phyloP scores from a whole-genome alignment of 2,329 filamentous ascomycete species.

The Trichoderma atrobrunneum region DNA sequence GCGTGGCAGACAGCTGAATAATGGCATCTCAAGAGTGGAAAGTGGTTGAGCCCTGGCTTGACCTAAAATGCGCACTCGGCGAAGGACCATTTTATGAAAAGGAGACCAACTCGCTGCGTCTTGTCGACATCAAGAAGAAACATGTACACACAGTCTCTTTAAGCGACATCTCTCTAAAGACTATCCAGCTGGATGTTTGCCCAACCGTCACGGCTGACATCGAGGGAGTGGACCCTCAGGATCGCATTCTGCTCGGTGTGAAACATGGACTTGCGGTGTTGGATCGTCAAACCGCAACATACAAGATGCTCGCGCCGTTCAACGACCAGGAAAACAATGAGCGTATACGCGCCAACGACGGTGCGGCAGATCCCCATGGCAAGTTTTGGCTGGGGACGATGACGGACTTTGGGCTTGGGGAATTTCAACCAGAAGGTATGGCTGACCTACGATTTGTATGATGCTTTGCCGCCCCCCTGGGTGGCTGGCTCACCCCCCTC shows the following conservation, averaged over 20 bases:
- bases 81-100: constrained; percentile 75
- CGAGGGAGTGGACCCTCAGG: constrained; percentile 55
- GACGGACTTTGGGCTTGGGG: constrained; percentile 65
- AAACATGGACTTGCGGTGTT: constrained; percentile 81
- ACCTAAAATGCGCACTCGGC: constrained; percentile 62
- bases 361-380: constrained; percentile 74
- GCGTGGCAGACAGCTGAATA: neutral
- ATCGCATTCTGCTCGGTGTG: constrained; percentile 72
- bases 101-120: constrained; percentile 63
- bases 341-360: constrained; percentile 73
- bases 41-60: constrained; percentile 54
- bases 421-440: constrained; percentile 60
- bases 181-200: constrained; percentile 53
- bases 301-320: constrained; percentile 54
- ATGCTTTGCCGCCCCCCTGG: neutral
- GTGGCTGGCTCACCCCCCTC: neutral
- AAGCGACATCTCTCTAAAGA: constrained; percentile 59
- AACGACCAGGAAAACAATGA: constrained; percentile 40
- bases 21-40: constrained; percentile 46
- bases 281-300: constrained; percentile 57
- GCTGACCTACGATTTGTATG: neutral
- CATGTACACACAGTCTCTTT: constrained; percentile 71
- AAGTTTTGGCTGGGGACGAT: constrained; percentile 84
- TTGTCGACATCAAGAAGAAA: constrained; percentile 79
- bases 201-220: constrained; percentile 76